Evolutionary conservation across 257 asterid species (phyloP), one percentile per base, ranked within the genome.

Genomic region (Solanum bukasovii): DNA sequence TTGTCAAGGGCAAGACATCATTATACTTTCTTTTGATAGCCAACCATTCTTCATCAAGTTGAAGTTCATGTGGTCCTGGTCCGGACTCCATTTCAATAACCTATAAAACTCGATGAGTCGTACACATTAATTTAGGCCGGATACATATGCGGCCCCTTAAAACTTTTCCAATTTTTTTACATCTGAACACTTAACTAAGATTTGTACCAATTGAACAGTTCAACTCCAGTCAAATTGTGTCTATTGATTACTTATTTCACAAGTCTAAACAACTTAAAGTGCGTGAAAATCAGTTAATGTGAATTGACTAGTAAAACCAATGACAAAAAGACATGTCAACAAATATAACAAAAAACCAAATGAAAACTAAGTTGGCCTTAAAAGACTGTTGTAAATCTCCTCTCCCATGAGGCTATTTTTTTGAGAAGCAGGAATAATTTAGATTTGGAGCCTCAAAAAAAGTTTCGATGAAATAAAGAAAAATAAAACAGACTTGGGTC

Each of bases 11-110:
- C 70, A 96, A 92, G 83, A 92, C 87, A 71, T 92, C 89, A 87
- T 93, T 95, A 86, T 92, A 96, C 92, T 91, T 94, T 93, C 89
- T 93, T 27, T 98, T 97, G 87, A 95, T 93, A n/a, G 98, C 95
- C 88, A 97, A 95, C 99, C 99, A 97, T 90, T 97, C 99, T 92
- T 97, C 99, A 90, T 97, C 99, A 88, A 92, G 95, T 63, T 94
- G 98, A 88, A 97, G 91, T 90, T 94, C 95, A 86, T 91, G 88
- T 10, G 98, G 99, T 85, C 99, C 99, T 56, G 96, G 65, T 68
- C 88, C 94, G 12, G 98, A 95, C 88, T 96, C 97, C 84, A 97
- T 91, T 46, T 97, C 99, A 37, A 97, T 42, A 88, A 95, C 91
- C 99, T 97, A 89, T 70, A 86, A 89, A 82, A 42, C 88, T 37